Evolutionary conservation across 306 rosid species (phyloP).

Genomic region (Dryas drummondii): DNA sequence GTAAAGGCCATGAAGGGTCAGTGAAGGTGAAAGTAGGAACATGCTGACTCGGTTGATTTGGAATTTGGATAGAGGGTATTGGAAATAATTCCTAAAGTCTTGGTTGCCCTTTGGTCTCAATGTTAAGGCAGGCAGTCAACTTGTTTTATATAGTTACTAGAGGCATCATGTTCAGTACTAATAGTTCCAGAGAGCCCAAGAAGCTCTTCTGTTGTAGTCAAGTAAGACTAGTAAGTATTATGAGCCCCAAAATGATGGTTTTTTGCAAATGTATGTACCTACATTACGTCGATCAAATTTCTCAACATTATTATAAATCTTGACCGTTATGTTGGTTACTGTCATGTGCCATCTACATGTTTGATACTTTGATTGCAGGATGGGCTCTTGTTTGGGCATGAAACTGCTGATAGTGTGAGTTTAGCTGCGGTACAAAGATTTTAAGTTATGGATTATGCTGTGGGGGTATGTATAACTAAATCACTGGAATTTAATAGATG

Average conservation of each 20-base stretch:
- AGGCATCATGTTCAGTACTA: not conserved
- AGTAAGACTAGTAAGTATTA: not conserved
- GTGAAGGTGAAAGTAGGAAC: not conserved
- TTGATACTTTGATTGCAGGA: not conserved
- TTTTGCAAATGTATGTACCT: no score
- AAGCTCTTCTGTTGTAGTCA: not conserved
- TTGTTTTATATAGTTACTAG: not conserved
- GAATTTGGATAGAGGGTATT: not conserved
- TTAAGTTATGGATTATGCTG: not conserved
- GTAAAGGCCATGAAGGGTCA: not conserved
- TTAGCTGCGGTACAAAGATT: not conserved
- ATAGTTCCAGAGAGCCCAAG: not conserved
- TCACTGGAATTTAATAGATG: no score
- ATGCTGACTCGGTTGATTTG: not conserved
- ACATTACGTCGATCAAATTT: not conserved
- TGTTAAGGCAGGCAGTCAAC: not conserved
- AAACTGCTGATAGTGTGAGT: not conserved
- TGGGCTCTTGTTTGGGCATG: not conserved
- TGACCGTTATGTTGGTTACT: not conserved
- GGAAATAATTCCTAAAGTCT: not conserved
- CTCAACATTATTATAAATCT: not conserved
- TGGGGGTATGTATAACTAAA: not conserved
- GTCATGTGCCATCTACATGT: not conserved
- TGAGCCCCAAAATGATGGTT: no score
- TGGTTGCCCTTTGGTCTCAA: not conserved